Percentiles rank a stretch among this genome's conserved stretches.
Evolutionary conservation across 345 rosid genomes (phyloP).

Genomic region (Trapa bicornis): DNA sequence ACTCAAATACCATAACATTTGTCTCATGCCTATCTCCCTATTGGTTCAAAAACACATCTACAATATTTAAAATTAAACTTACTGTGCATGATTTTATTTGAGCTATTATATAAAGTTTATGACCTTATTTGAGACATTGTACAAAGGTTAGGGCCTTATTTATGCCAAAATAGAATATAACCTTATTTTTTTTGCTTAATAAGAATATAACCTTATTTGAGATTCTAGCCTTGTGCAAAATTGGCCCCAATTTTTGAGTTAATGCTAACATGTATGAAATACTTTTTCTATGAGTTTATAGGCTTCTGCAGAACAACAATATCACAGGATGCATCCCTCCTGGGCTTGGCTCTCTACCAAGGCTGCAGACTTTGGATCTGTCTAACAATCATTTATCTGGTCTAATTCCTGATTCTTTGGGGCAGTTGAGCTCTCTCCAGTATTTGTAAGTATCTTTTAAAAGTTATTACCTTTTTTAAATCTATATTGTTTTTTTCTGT

Average conservation of each 20-base stretch:
- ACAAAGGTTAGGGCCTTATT: no score
- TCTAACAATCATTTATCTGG: conserved; percentile 68
- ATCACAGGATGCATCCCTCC: conserved; percentile 68
- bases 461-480: not conserved
- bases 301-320: conserved; percentile 86
- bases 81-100: no score
- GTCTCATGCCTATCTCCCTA: no score
- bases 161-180: no score
- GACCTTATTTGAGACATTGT: no score
- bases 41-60: no score
- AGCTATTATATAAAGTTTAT: no score
- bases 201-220: no score
- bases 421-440: conserved; percentile 40
- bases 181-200: no score
- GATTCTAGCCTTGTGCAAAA: not conserved
- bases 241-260: not conserved
- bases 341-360: conserved; percentile 52
- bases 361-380: conserved; percentile 73
- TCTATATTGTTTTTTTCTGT: conserved; percentile 3
- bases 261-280: not conserved
- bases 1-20: no score
- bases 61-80: no score
- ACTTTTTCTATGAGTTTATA: conserved; percentile 15
- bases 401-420: conserved; percentile 43
- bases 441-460: conserved; percentile 50